These are phyloP conservation scores for Leccinum subrobustum DNA, from an alignment of 1,284 basidiomycete species.

Conservation along the genomic window DNA sequence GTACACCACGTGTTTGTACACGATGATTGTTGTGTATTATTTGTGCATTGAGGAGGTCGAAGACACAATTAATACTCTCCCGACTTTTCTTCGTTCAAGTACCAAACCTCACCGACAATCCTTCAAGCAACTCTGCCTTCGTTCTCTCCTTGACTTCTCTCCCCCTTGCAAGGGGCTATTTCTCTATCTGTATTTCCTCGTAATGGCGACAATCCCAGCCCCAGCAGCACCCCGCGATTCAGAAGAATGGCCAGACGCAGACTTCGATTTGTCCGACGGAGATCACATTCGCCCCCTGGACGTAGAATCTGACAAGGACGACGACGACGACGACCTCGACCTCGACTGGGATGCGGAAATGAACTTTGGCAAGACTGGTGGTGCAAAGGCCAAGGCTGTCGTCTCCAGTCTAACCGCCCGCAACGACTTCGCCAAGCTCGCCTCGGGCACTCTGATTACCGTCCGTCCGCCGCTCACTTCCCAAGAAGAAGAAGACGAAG, in stretches of 20 bases:
- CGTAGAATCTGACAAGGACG: conserved; percentile 60
- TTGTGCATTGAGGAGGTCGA: conserved; percentile 11
- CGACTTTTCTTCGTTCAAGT: conserved; percentile 11
- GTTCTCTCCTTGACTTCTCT: not conserved
- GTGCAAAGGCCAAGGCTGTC: conserved; percentile 45
- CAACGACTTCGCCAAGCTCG: conserved; percentile 29
- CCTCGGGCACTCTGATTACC: conserved; percentile 45
- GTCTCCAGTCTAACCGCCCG: conserved; percentile 38
- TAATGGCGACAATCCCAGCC: conserved; percentile 49
- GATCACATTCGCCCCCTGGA: conserved; percentile 57
- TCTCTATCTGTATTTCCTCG: conserved; percentile 17
- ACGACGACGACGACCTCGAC: conserved; percentile 43
- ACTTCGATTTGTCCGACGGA: conserved; percentile 79
- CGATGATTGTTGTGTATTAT: conserved; percentile 16
- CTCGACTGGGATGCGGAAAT: conserved; percentile 78
- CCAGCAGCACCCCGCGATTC: conserved; percentile 51
- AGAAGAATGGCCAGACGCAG: conserved; percentile 78
- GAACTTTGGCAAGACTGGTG: conserved; percentile 59
- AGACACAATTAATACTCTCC: not conserved
- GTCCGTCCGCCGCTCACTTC: conserved; percentile 60
- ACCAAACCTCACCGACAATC: not conserved
- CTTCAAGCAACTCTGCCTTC: not conserved
- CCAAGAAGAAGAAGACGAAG: conserved; percentile 54
- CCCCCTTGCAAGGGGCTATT: conserved; percentile 24
- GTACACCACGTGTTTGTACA: conserved; percentile 44